A percentile compares a stretch with the other conserved stretches of the same genome.
These are phyloP conservation scores for Scleroderma citrinum DNA, from an alignment of 768 basidiomycete species.

Conservation along the genomic window DNA sequence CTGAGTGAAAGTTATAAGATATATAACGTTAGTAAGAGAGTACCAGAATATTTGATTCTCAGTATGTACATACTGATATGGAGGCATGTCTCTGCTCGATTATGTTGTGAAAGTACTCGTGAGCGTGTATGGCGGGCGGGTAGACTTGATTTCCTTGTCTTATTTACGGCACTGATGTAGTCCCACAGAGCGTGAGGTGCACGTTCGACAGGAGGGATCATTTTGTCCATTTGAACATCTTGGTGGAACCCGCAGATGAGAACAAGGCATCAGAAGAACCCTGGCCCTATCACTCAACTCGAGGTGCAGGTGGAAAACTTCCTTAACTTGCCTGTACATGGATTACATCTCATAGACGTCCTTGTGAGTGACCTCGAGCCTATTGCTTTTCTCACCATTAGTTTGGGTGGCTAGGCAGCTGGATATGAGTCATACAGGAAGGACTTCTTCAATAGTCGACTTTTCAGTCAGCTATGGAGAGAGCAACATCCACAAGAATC, in stretches of 20 bases:
- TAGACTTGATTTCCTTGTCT: conserved; percentile 25
- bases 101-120: conserved; percentile 51
- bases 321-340: conserved; percentile 32
- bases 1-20: too few species aligned
- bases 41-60: conserved; percentile 86
- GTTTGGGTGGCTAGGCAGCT: not conserved
- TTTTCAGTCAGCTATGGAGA: conserved; percentile 30
- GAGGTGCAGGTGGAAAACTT: conserved; percentile 43
- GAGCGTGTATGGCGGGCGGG: conserved; percentile 59
- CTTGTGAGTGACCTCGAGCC: conserved; percentile 11
- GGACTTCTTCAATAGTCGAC: conserved; percentile 55
- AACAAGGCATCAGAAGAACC: conserved; percentile 25
- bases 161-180: not conserved
- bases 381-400: conserved; percentile 3
- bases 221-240: conserved; percentile 47
- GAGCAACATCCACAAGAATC: conserved; percentile 31
- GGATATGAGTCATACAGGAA: conserved; percentile 41
- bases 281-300: too few species aligned
- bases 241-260: conserved; percentile 59
- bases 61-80: conserved; percentile 88
- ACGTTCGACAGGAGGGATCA: conserved; percentile 49
- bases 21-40: too few species aligned
- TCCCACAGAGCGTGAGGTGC: too few species aligned
- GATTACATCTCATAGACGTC: conserved; percentile 23
- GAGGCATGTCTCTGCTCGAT: conserved; percentile 76